Conservation (phyloP, 495 filamentous ascomycete species). For the Oleoguttula mirabilis region DNA sequence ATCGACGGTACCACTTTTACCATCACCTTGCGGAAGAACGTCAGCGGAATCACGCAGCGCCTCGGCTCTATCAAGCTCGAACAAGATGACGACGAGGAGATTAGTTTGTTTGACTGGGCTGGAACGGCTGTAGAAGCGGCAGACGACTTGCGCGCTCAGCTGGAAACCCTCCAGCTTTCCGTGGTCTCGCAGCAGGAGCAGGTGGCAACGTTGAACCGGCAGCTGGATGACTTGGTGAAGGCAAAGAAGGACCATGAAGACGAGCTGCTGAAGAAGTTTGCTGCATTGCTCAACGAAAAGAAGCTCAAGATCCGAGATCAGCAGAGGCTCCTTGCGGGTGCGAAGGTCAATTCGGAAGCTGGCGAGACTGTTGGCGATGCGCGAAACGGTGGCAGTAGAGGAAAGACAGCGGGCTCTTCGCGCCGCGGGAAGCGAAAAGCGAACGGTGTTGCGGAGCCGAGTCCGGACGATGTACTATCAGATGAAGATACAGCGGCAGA, state of each 20-base stretch:
- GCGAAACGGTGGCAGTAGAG: constrained; percentile 3
- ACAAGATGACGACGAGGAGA: constrained; percentile 45
- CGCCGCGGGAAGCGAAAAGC: constrained; percentile 26
- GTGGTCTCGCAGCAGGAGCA: constrained; percentile 35
- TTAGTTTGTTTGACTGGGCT: constrained; percentile 66
- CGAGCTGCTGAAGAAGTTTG: constrained; percentile 59
- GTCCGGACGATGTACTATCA: background rate
- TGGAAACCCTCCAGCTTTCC: constrained; percentile 37
- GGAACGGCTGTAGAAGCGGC: constrained; percentile 38
- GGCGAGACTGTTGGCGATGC: constrained; percentile 13
- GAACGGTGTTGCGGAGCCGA: background rate
- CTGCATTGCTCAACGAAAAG: constrained; percentile 66
- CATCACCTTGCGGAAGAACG: constrained; percentile 44
- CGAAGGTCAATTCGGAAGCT: constrained; percentile 40
- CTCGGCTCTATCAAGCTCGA: constrained; percentile 54
- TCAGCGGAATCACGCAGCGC: constrained; percentile 54
- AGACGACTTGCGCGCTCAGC: constrained; percentile 33
- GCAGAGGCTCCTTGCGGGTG: constrained; percentile 52
- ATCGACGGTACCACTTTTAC: constrained; percentile 32
- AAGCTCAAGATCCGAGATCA: constrained; percentile 86
- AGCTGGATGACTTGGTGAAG: constrained; percentile 30
- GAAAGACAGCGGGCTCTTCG: constrained; percentile 21
- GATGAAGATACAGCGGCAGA: background rate
- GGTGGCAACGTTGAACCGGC: constrained; percentile 24
- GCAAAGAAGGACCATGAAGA: constrained; percentile 48